Base-by-base conservation (phyloP, 2,329 filamentous ascomycete genomes). In the Penicillium capsulatum region DNA sequence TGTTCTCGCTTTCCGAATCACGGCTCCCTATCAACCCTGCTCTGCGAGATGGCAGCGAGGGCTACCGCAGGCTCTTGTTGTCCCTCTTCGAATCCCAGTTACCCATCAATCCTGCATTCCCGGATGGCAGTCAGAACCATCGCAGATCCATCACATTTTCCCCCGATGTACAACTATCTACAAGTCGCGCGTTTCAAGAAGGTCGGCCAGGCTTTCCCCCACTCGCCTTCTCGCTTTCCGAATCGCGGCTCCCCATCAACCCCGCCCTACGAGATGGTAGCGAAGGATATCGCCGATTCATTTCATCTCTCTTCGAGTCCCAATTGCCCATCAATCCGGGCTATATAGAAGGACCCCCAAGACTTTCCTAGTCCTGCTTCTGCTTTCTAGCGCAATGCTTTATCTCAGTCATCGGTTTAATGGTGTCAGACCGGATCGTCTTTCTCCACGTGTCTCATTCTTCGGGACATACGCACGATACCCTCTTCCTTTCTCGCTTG, bases 261-360 rank as follows among this genome's bases (percentile, higher is more conserved):
- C 42, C 42, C 19, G 42, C 38, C 5, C 9, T 35, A 24, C n/a
- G 20, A 27, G 34, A 40, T 32, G 31, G 16, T 13, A 28, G 26
- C n/a, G 10, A 28, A 6, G 9, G 26, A 6, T 11, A 28, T 11
- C 26, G 9, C 13, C 9, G 10, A 28, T 14, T 28, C 9, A 11
- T 28, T 4, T 16, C 36, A 15, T 50, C 42, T 29, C 40, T 52
- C 26, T 33, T 40, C 15, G 44, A 42, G 17, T 52, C 49, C 10
- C 44, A 48, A 38, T 39, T 61, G 24, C 58, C 58, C 9, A 61
- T 60, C 40, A 61, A 60, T 27, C 59, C 59, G 11, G 52, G 53
- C 34, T 56, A 54, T 36, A 40, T 42, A 32, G 44, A 53, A 42
- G 43, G 20, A 34, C 26, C 28, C 19, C 9, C 37, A 11, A 34